phyloP scores from a whole-genome alignment of 2,329 filamentous ascomycete species.

The Pseudogymnoascus sp. region DNA sequence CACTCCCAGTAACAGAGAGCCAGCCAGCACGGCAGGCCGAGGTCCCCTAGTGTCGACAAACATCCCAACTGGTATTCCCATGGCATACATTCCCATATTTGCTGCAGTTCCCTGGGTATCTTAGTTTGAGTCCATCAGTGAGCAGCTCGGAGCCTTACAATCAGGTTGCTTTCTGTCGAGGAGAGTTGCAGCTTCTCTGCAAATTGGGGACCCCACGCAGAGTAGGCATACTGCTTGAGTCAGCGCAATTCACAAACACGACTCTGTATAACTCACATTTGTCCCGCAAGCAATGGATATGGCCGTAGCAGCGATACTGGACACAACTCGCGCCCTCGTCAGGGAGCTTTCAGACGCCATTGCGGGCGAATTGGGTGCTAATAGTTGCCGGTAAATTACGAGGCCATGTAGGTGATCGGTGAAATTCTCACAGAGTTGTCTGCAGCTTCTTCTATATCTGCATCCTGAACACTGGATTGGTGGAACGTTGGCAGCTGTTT shows the following conservation, averaged over 20 bases:
- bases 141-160: constrained; percentile 45
- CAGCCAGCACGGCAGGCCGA: constrained; percentile 66
- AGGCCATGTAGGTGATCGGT: constrained; percentile 2
- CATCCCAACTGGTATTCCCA: constrained; percentile 82
- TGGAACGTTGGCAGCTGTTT: background rate
- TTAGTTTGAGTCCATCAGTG: constrained; percentile 24
- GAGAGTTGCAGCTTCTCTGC: constrained; percentile 78
- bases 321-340: constrained; percentile 62
- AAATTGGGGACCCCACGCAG: constrained; percentile 94
- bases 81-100: constrained; percentile 90
- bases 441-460: background rate
- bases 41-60: constrained; percentile 79
- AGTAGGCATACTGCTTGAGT: constrained; percentile 78
- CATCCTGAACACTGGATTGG: background rate
- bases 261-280: constrained; percentile 53
- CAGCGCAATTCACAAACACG: constrained; percentile 18
- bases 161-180: constrained; percentile 87
- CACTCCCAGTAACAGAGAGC: constrained; percentile 60
- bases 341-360: constrained; percentile 43
- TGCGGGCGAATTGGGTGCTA: background rate
- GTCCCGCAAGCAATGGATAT: constrained; percentile 88
- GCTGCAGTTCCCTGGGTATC: constrained; percentile 52
- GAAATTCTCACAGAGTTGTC: constrained; percentile 1
- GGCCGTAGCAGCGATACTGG: constrained; percentile 74
- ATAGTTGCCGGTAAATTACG: constrained; percentile 5